A percentile compares a stretch with the other conserved stretches of the same genome.
phyloP scores from a whole-genome alignment of 768 basidiomycete species.

The Lentinula detonsa region DNA sequence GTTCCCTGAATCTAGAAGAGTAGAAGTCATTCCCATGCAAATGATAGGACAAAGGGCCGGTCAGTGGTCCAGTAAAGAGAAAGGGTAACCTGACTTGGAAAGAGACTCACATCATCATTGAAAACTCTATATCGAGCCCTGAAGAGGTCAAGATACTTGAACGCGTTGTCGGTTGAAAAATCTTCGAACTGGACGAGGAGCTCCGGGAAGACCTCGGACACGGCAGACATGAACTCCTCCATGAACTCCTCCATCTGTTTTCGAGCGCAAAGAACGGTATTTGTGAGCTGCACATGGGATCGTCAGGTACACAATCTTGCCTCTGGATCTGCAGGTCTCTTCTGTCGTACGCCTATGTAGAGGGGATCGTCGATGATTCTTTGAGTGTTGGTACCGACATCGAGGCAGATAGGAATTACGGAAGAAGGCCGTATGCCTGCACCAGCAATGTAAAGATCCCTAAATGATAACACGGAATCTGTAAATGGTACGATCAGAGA shows the following conservation, averaged over 20 bases:
- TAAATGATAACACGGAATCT: conserved; percentile 12
- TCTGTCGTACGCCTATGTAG: conserved; percentile 65
- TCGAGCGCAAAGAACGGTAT: background rate
- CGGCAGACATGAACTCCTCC: conserved; percentile 70
- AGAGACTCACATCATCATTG: conserved; percentile 62
- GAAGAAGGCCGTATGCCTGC: conserved; percentile 56
- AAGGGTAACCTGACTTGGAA: background rate
- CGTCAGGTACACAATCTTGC: conserved; percentile 17
- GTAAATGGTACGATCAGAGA: background rate
- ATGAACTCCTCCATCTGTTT: conserved; percentile 65
- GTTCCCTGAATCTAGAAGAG: conserved; percentile 56
- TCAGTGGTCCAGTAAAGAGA: background rate
- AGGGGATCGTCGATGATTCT: conserved; percentile 64
- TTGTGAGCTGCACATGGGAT: background rate
- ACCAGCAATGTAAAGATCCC: conserved; percentile 65
- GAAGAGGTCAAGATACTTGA: conserved; percentile 64
- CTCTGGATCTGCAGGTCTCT: conserved; percentile 39
- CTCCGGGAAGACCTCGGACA: conserved; percentile 57
- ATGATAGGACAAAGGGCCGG: background rate
- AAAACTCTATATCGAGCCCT: conserved; percentile 53
- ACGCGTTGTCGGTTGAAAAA: conserved; percentile 76
- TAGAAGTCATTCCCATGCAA: background rate
- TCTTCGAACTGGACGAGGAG: conserved; percentile 73
- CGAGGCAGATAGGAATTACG: conserved; percentile 62
- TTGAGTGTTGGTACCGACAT: conserved; percentile 73